Conservation (phyloP, 164 flowering plant genomes). For the Euptelea pleiosperma region DNA sequence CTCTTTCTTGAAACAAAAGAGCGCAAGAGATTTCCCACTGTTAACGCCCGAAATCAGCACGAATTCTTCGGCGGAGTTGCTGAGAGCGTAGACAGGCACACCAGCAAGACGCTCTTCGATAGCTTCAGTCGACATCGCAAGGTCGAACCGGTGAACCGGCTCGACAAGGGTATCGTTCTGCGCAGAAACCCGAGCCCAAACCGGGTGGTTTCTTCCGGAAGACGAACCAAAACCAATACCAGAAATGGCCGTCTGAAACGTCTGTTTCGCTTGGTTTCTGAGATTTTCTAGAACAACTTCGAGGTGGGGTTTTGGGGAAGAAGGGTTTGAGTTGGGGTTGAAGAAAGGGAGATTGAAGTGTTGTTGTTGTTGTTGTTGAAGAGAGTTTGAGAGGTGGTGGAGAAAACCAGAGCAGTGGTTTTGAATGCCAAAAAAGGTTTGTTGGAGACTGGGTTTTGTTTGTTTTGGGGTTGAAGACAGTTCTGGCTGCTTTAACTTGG, state of each 20-base stretch:
- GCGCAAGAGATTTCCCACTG: slow-evolving; percentile 52
- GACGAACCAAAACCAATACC: slow-evolving; percentile 9
- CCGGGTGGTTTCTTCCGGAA: slow-evolving; percentile 11
- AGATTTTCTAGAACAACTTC: slow-evolving; percentile 22
- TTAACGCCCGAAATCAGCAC: slow-evolving; percentile 68
- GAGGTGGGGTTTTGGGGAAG: slow-evolving; percentile 30
- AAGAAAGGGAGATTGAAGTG: slow-evolving; percentile 12
- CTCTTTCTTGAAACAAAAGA: slow-evolving; percentile 69
- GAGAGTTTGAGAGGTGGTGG: slow-evolving; percentile 23
- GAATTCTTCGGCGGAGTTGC: slow-evolving; percentile 65
- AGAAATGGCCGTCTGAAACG: slow-evolving; percentile 15
- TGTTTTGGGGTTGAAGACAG: background rate
- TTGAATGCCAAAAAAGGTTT: slow-evolving; percentile 35
- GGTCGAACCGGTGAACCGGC: slow-evolving; percentile 6
- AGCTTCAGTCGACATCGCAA: slow-evolving; percentile 35
- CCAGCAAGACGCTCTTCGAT: slow-evolving; percentile 82
- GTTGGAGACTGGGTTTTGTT: slow-evolving; percentile 23
- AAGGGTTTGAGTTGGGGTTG: slow-evolving; percentile 20
- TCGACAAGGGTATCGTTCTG: slow-evolving; percentile 3
- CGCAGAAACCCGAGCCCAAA: slow-evolving; percentile 39
- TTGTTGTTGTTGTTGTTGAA: slow-evolving; percentile 12
- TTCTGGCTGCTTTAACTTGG: slow-evolving; percentile 4
- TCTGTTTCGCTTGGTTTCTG: slow-evolving; percentile 29
- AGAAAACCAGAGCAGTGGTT: slow-evolving; percentile 33
- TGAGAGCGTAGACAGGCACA: slow-evolving; percentile 73